Evolutionary conservation across 176 grass and related monocot genomes (phyloP).

Genomic region (Metroxylon sagu): DNA sequence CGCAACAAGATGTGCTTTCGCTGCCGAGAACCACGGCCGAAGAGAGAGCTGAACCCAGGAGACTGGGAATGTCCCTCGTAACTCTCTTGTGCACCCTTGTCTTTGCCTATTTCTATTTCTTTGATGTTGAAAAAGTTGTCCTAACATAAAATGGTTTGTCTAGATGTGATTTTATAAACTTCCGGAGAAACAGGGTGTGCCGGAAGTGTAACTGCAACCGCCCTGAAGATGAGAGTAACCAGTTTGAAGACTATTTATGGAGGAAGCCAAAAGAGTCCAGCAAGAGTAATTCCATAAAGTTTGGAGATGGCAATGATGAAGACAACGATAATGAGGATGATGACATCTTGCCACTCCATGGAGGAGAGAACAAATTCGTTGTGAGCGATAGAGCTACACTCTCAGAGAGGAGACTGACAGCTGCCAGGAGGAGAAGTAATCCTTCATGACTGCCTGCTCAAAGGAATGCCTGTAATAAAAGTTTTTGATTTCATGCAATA

Average conservation of each 20-base stretch:
- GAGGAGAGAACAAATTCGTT: constrained; percentile 19
- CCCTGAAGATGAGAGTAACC: constrained; percentile 30
- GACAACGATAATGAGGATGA: constrained; percentile 7
- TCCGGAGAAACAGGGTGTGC: constrained; percentile 43
- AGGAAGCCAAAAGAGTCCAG: constrained; percentile 9
- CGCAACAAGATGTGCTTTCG: constrained; percentile 67
- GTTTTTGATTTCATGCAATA: too few relatives aligned
- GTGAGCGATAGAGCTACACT: constrained; percentile 18
- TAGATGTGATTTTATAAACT: constrained; percentile 57
- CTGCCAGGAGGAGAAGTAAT: constrained; percentile 13
- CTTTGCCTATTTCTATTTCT: too few relatives aligned
- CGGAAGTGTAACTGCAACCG: constrained; percentile 35
- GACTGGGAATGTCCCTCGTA: constrained; percentile 91
- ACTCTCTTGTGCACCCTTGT: constrained; percentile 1
- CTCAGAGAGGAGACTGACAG: constrained; percentile 30
- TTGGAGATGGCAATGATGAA: constrained; percentile 7
- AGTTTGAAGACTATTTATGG: constrained; percentile 16
- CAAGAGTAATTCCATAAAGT: constrained; percentile 19
- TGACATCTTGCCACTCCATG: constrained; percentile 12
- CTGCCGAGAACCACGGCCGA: constrained; percentile 54
- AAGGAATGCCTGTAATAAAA: too few relatives aligned
- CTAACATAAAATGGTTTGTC: background rate
- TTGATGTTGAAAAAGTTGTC: constrained; percentile 3
- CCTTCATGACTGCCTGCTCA: too few relatives aligned
- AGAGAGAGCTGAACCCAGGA: constrained; percentile 59